A percentile compares a stretch with the other conserved stretches of the same genome.
These are phyloP conservation scores for Scenedesmus sp. DNA, from an alignment of 163 green algal genomes.

Conservation along the genomic window DNA sequence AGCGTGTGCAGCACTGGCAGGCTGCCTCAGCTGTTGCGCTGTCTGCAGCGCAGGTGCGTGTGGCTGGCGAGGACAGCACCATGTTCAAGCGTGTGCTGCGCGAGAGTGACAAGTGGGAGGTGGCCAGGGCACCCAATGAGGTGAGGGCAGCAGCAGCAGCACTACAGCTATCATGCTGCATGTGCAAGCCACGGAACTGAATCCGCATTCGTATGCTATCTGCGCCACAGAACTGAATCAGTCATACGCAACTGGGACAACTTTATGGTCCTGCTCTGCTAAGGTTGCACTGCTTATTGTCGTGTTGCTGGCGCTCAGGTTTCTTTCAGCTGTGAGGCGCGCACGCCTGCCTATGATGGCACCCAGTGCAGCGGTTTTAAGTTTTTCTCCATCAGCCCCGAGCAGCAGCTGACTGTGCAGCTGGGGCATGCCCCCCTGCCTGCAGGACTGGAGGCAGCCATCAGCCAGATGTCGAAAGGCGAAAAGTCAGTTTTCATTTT, in stretches of 20 bases:
- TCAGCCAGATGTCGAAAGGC: constrained; percentile 71
- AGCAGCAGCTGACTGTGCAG: constrained; percentile 57
- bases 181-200: neutral
- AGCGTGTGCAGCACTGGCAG: neutral
- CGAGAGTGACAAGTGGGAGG: constrained; percentile 79
- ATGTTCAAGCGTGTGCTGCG: constrained; percentile 68
- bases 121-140: constrained; percentile 79
- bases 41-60: constrained; percentile 50
- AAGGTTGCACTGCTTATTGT: neutral
- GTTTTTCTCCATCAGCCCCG: constrained; percentile 14
- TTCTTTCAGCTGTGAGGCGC: constrained; percentile 52
- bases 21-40: constrained; percentile 43
- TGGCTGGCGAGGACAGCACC: constrained; percentile 40
- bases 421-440: constrained; percentile 48
- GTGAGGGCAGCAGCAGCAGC: constrained; percentile 49
- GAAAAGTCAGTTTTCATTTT: constrained; percentile 72
- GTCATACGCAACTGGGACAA: neutral
- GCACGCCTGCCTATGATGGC: constrained; percentile 62
- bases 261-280: neutral
- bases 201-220: no score
- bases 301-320: constrained; percentile 56
- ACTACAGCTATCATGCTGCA: neutral
- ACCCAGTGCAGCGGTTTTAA: constrained; percentile 61
- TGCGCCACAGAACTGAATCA: neutral
- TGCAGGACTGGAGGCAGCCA: constrained; percentile 67